A percentile compares a stretch with the other conserved stretches of the same genome.
These are phyloP conservation scores for Fragilariopsis cylindrus DNA, from an alignment of 108 stramenopile genomes.

Conservation along the genomic window DNA sequence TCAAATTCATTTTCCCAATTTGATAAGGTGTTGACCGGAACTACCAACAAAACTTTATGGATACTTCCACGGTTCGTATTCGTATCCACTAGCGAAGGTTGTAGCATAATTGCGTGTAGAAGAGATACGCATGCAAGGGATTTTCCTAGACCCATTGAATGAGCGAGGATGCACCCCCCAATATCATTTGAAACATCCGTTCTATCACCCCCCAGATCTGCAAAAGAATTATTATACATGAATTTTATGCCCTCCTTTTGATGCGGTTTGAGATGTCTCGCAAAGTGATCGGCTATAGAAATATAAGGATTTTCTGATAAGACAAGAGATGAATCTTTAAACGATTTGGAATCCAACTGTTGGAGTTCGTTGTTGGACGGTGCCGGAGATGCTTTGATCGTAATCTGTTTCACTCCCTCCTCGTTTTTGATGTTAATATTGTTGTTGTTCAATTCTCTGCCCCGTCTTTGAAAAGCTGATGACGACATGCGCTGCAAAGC, in stretches of 20 bases:
- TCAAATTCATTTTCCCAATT: constrained; percentile 77
- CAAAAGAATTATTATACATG: constrained; percentile 67
- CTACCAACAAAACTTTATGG: constrained; percentile 53
- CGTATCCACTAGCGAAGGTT: constrained; percentile 32
- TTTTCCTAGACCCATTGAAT: constrained; percentile 73
- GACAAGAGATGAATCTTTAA: constrained; percentile 2
- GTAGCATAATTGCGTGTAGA: constrained; percentile 65
- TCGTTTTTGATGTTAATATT: neutral
- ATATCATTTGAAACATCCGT: neutral
- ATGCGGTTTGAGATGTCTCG: constrained; percentile 57
- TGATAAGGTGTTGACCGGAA: constrained; percentile 62
- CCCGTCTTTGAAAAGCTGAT: too few relatives aligned
- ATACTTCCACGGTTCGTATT: constrained; percentile 28
- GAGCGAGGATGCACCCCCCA: constrained; percentile 76
- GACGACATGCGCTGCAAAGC: too few relatives aligned
- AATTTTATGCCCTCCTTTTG: constrained; percentile 73
- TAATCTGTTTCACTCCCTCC: neutral
- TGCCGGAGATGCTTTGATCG: neutral
- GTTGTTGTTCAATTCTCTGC: neutral
- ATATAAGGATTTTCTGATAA: constrained; percentile 22
- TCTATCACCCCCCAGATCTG: constrained; percentile 32
- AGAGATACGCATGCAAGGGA: constrained; percentile 49
- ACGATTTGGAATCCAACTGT: neutral
- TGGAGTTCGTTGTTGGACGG: neutral
- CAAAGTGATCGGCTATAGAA: constrained; percentile 46